Percentiles rank a stretch among this genome's conserved stretches.
phyloP scores from a whole-genome alignment of 2,329 filamentous ascomycete species.

The Fusarium sulawesiense region DNA sequence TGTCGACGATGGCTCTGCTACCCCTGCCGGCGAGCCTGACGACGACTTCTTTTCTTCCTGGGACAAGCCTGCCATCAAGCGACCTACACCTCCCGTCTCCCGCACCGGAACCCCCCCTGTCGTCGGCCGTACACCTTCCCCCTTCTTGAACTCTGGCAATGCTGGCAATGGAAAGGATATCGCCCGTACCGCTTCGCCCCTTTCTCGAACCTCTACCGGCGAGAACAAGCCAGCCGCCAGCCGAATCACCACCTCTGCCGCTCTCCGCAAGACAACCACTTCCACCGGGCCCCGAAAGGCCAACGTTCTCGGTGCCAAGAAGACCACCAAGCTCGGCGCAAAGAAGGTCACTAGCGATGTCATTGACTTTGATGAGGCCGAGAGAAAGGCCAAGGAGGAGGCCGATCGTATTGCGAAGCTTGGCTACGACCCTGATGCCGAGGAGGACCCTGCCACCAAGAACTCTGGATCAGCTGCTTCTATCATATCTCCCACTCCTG shows the following conservation, averaged over 20 bases:
- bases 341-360: conserved; percentile 87
- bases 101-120: conserved; percentile 87
- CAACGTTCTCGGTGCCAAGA: conserved; percentile 88
- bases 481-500: conserved; percentile 79
- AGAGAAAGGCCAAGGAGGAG: conserved; percentile 97
- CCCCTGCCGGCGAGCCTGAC: conserved; percentile 84
- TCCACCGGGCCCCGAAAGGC: conserved; percentile 78
- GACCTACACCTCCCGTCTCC: conserved; percentile 91
- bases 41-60: conserved; percentile 99
- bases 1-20: conserved; percentile 74
- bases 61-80: conserved; percentile 98
- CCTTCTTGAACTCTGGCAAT: conserved; percentile 83
- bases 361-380: conserved; percentile 97
- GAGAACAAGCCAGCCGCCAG: conserved; percentile 71
- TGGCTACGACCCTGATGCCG: conserved; percentile 93
- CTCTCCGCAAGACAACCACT: conserved; percentile 80
- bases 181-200: conserved; percentile 84
- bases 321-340: conserved; percentile 83
- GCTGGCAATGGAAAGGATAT: conserved; percentile 78
- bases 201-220: conserved; percentile 69
- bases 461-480: conserved; percentile 66
- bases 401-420: conserved; percentile 95
- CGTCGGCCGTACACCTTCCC: conserved; percentile 84
- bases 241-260: conserved; percentile 79
- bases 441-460: conserved; percentile 66